Evolutionary conservation across 257 asterid species (phyloP).

Genomic region (Ilex asprella): DNA sequence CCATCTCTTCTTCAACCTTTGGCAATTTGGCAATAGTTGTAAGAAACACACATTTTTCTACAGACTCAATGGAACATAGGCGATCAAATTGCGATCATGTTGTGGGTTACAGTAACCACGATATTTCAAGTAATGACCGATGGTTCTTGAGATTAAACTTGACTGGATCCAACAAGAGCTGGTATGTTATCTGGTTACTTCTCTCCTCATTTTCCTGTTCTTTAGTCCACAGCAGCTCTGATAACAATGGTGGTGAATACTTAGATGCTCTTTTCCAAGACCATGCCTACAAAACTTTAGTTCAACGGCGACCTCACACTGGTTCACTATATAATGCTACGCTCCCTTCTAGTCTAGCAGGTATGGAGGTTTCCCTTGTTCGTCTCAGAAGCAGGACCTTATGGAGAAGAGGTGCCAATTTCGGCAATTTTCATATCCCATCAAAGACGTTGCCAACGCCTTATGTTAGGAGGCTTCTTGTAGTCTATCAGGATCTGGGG

Average conservation of each 20-base stretch:
- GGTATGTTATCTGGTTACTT: conserved; percentile 15
- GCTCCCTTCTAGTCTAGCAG: conserved; percentile 57
- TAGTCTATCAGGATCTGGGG: conserved; percentile 64
- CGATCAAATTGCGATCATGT: background rate
- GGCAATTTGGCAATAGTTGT: background rate
- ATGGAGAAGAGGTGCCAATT: conserved; percentile 58
- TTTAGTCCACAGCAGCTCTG: conserved; percentile 25
- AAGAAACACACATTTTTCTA: background rate
- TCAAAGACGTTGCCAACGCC: conserved; percentile 57
- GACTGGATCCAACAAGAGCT: conserved; percentile 23
- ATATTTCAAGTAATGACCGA: no score
- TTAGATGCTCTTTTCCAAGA: conserved; percentile 51
- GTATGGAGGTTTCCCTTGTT: conserved; percentile 49
- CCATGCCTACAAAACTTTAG: conserved; percentile 44
- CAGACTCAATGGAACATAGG: background rate
- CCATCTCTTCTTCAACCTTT: no score
- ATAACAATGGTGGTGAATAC: conserved; percentile 28
- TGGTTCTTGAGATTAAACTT: conserved; percentile 1
- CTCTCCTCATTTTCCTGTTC: conserved; percentile 26
- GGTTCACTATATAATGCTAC: conserved; percentile 51
- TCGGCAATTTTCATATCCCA: conserved; percentile 54
- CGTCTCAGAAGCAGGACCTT: conserved; percentile 65
- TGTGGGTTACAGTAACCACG: no score
- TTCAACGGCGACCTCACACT: conserved; percentile 42
- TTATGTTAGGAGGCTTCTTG: conserved; percentile 47